These are phyloP conservation scores for Exobasidium rhododendri DNA, from an alignment of 1,284 basidiomycete genomes.

Conservation along the genomic window DNA sequence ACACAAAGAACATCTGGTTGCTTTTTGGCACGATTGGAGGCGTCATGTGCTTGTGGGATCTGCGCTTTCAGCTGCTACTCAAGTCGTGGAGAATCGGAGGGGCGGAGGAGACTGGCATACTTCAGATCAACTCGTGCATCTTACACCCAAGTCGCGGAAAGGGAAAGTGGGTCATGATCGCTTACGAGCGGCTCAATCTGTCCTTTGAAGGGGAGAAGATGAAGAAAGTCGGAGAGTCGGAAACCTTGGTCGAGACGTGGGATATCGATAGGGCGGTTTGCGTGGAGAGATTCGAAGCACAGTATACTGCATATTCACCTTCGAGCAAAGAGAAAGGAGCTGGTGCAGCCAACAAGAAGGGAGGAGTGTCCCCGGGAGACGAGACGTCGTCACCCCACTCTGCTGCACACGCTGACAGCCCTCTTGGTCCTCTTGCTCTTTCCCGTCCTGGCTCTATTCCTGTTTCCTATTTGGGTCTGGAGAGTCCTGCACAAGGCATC, in stretches of 20 bases:
- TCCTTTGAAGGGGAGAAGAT: background rate
- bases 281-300: slow-evolving; percentile 47
- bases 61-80: slow-evolving; percentile 83
- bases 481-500: slow-evolving; percentile 36
- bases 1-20: slow-evolving; percentile 73
- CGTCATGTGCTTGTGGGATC: slow-evolving; percentile 83
- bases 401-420: no score
- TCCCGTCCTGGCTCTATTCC: background rate
- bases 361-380: background rate
- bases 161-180: slow-evolving; percentile 83
- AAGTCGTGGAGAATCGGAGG: slow-evolving; percentile 77
- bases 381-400: slow-evolving; percentile 2
- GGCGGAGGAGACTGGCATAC: slow-evolving; percentile 6
- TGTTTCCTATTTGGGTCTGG: slow-evolving; percentile 5
- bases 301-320: background rate
- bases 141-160: slow-evolving; percentile 74
- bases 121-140: slow-evolving; percentile 68
- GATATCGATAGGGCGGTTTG: slow-evolving; percentile 54
- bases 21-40: slow-evolving; percentile 81
- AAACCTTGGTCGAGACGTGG: slow-evolving; percentile 46
- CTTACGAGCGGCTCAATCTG: slow-evolving; percentile 60
- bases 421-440: no score
- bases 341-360: background rate
- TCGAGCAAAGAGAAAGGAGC: background rate
- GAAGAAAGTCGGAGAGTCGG: slow-evolving; percentile 12